Base-by-base conservation (phyloP, 305 asterid genomes). In the Fraxinus angustifolia region DNA sequence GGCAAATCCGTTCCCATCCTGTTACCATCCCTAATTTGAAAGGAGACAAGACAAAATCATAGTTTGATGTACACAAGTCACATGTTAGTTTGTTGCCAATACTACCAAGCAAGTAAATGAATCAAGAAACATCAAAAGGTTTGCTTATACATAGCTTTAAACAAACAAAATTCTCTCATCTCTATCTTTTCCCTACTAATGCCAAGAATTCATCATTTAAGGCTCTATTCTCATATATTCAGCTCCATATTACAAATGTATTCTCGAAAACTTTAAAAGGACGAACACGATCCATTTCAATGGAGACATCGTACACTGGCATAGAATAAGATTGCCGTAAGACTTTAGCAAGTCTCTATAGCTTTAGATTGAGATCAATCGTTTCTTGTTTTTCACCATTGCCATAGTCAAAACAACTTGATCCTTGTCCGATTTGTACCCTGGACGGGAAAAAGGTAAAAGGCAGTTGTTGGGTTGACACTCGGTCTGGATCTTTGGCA, bases 311-410 rank as follows among this genome's bases (percentile, higher is more conserved):
- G 11, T 16, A 17, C 8, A 28, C 17, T 40, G 10, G 67, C 26
- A 75, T 3, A 1, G 40, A 53, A 53, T 67, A 45, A 74, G 48
- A 72, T 78, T 79, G 60, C 79, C 56, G 1, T 53, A 31, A 48
- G 38, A 83, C 82, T 81, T 2, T 35, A 42, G 34, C 60, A 23
- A 73, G 60, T 23, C 78, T 87, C 81, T 88, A 94, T 50, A 94
- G 90, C 92, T 90, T 94, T 76, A 94, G 88, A 87, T 87, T 88
- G 65, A 93, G 98, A 90, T 94, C 98, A 77, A 93, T 81, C 2
- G 73, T 79, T 81, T 90, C 93, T 40, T 86, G 87, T 78, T 80
- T 87, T 76, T 85, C 90, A 50, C 81, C 86, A 8, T 84, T 80
- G 81, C 88, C 81, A 42, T 56, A 84, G 83, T 85, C 74, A 30